Conservation (phyloP, 176 grass and related monocot genomes). For the Sorghum bicolor region DNA sequence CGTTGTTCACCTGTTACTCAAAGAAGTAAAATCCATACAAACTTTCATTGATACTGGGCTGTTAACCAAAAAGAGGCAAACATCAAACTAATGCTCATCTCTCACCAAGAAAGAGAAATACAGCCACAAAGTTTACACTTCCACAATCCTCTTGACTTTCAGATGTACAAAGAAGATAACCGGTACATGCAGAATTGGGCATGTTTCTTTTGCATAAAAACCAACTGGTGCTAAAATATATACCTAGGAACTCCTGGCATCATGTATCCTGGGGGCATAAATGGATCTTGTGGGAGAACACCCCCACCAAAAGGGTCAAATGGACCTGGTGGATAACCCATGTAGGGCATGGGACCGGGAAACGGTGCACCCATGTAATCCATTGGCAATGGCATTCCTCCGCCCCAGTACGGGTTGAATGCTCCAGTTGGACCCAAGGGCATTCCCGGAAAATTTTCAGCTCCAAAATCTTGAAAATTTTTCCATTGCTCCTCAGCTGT, state of each 20-base stretch:
- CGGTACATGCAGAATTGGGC: background rate
- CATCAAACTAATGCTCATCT: background rate
- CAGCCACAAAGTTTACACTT: background rate
- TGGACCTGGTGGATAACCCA: slow-evolving; percentile 75
- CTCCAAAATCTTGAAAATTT: slow-evolving; percentile 70
- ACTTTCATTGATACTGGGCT: background rate
- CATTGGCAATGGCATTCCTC: slow-evolving; percentile 66
- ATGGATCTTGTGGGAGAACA: slow-evolving; percentile 80
- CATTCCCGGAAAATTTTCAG: slow-evolving; percentile 78
- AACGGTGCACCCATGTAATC: slow-evolving; percentile 83
- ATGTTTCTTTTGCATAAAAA: slow-evolving; percentile 7
- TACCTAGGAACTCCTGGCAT: slow-evolving; percentile 88
- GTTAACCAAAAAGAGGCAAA: slow-evolving; percentile 10
- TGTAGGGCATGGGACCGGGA: slow-evolving; percentile 71
- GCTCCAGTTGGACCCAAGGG: slow-evolving; percentile 61
- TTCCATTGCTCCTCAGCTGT: slow-evolving; percentile 81
- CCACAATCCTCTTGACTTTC: slow-evolving; percentile 15
- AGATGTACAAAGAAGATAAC: slow-evolving; percentile 12
- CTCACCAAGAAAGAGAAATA: slow-evolving; percentile 22
- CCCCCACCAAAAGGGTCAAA: slow-evolving; percentile 68
- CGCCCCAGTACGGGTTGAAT: slow-evolving; percentile 84
- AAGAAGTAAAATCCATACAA: slow-evolving; percentile 3
- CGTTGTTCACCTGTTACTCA: background rate
- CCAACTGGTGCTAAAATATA: slow-evolving; percentile 23
- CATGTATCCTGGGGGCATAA: slow-evolving; percentile 81